Base-by-base conservation (phyloP, 139 green algal species). In the Raphidocelis subcapitata region DNA sequence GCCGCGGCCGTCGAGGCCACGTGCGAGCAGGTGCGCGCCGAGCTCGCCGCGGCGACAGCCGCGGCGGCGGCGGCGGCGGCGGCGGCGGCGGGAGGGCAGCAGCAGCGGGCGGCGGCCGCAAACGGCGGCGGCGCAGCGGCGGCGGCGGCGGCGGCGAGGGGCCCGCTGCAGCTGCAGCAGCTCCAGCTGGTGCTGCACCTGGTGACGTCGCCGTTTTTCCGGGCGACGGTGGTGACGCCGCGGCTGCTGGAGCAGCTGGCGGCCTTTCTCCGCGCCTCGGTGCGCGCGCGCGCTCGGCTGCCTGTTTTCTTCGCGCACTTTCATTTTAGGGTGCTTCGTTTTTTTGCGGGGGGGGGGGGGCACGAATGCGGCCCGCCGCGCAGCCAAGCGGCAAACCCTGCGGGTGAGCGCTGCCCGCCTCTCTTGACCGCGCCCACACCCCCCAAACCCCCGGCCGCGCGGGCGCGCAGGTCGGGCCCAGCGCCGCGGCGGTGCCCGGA, bases 141-240 rank as follows among this genome's bases (percentile, higher is more conserved):
- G 41, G 69, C 57, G 57, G 54, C 33, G 46, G 57, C 64, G 64
- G 44, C 69, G 26, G 51, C 47, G 20, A 80, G 79, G 67, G 63
- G 44, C 37, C 71, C 81, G 55, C 64, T 79, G 26, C 65, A 67
- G 55, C 54, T 29, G 41, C 37, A 69, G 23, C 29, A 56, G 28
- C 37, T 91, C 41, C 47, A 86, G 10, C 75, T 89, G 15, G 49
- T 97, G 55, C 81, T 89, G 26, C 82, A 88, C 73, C 74, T 96
- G 49, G 62, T 96, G 5, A 84, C 74, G 20, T 89, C 76, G 28
- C 77, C 72, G 0, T 81, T 77, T 32, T 87, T 94, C 67, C 79
- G 88, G 1, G 36, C 71, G 2, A 63, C 69, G 18, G 74, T 87
- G 4, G 76, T 87, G 8, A 83, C 81, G 24, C 75, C 72, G 5